Evolutionary conservation across 306 rosid genomes (phyloP), one percentile per base, ranked within the genome.

Genomic region (Potentilla sterilis): DNA sequence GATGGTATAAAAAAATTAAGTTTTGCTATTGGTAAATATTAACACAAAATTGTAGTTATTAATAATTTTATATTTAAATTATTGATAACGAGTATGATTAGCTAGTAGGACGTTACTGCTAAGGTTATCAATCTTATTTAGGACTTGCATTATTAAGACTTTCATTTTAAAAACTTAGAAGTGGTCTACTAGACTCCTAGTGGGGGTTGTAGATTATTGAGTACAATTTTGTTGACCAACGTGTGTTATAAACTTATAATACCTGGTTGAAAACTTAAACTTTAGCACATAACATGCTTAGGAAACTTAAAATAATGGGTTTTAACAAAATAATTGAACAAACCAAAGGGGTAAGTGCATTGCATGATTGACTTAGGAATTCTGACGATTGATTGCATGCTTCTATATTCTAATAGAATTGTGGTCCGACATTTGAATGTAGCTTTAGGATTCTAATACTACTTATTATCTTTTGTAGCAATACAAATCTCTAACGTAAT

Each of bases 151-250:
- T 15, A 34, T 15, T 15, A 16, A 8, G 22, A 63, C 18, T 32
- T 32, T 5, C 6, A 63, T 14, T 63, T 35, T 7, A 15, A 35
- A 64, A 64, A 1, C 28, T 28, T 28, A 28, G 28, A 28, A 28
- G 28, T 62, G n/a, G 43, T 13, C 37, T 9, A 5, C 57, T 1
- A 24, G 28, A 7, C 28, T 6, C 1, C 59, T 19, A 18, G 41
- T 61, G 19, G 67, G 18, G 10, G 28, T 28, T 28, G 28, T 28
- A 3, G 43, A 63, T 63, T 41, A 13, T 32, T 35, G 69, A 64
- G 46, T 64, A 18, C 46, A 63, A 7, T 35, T 63, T 63, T 63
- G 22, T 62, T 62, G 67, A 63, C 68, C 22, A 63, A 34, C 68
- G 16, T 63, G n/a, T 59, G 40, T 62, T 3, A n/a, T 59, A 6